Conservation (phyloP, 1,284 basidiomycete genomes). For the Sporisorium iseilematis-ciliati region DNA sequence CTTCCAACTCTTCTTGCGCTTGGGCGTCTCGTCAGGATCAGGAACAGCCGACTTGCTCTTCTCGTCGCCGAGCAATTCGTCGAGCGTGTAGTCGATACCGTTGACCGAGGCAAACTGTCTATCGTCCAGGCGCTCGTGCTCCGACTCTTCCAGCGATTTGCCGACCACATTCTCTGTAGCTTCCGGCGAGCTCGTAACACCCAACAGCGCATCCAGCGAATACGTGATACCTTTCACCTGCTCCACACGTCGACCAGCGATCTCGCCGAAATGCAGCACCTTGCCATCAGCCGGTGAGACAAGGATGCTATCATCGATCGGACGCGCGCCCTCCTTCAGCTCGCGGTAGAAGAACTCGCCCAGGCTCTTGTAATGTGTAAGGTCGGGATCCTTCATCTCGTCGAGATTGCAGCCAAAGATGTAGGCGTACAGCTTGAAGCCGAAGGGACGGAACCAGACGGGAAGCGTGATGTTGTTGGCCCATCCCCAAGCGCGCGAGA, state of each 20-base stretch:
- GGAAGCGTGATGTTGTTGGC: conserved; percentile 85
- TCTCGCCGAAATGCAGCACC: conserved; percentile 90
- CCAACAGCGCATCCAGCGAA: conserved; percentile 88
- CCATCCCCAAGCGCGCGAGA: conserved; percentile 96
- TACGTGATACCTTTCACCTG: conserved; percentile 98
- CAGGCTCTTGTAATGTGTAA: conserved; percentile 82
- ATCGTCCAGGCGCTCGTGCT: conserved; percentile 76
- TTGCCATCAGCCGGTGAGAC: conserved; percentile 94
- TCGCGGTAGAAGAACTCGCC: conserved; percentile 96
- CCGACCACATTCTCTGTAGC: conserved; percentile 46
- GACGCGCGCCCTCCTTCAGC: conserved; percentile 84
- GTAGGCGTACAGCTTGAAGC: conserved; percentile 85
- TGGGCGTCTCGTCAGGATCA: conserved; percentile 23
- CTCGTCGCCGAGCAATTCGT: conserved; percentile 75
- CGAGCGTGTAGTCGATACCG: conserved; percentile 93
- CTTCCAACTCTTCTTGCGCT: conserved; percentile 27
- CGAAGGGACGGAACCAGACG: conserved; percentile 90
- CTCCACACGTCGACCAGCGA: conserved; percentile 84
- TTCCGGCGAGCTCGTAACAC: conserved; percentile 50
- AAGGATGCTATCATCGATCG: conserved; percentile 81
- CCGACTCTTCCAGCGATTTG: conserved; percentile 3
- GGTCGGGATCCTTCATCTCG: conserved; percentile 85
- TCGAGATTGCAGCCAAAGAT: conserved; percentile 94
- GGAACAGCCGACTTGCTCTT: conserved; percentile 45
- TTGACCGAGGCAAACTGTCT: conserved; percentile 95